Evolutionary conservation across 2,329 filamentous ascomycete genomes (phyloP).

Genomic region (Trichophyton verrucosum): DNA sequence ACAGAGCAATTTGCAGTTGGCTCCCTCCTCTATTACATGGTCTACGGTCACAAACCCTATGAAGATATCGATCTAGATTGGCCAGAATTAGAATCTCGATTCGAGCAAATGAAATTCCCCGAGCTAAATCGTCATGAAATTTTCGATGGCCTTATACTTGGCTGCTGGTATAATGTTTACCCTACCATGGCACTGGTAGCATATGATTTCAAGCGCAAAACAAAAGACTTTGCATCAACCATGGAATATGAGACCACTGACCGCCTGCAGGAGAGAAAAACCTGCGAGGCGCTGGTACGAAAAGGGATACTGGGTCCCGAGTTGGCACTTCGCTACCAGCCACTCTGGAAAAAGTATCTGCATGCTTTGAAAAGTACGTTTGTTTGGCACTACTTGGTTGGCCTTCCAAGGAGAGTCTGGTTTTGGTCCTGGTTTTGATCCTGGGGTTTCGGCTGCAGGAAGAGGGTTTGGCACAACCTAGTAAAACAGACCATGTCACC

Average conservation of each 20-base stretch:
- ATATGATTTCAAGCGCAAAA: slow-evolving; percentile 16
- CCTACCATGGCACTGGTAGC: slow-evolving; percentile 16
- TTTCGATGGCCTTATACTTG: slow-evolving; percentile 14
- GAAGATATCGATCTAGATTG: slow-evolving; percentile 1
- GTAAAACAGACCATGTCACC: too few relatives aligned
- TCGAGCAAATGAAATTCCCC: slow-evolving; percentile 13
- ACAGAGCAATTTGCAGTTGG: slow-evolving; percentile 16
- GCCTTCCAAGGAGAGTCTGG: background rate
- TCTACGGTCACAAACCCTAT: slow-evolving; percentile 15
- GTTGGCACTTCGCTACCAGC: slow-evolving; percentile 8
- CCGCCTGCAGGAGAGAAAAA: slow-evolving; percentile 3
- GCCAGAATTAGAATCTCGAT: slow-evolving; percentile 10
- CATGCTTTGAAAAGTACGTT: slow-evolving; percentile 1
- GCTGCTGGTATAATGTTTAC: slow-evolving; percentile 16
- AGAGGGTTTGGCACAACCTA: background rate
- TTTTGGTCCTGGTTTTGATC: background rate
- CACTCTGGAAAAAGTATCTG: slow-evolving; percentile 7
- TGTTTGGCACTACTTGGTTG: background rate
- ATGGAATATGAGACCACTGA: slow-evolving; percentile 11
- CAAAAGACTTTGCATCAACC: slow-evolving; percentile 8
- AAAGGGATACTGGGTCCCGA: slow-evolving; percentile 10
- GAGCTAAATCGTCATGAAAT: slow-evolving; percentile 13
- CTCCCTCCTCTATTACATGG: slow-evolving; percentile 16
- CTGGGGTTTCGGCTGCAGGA: background rate
- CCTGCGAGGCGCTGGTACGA: slow-evolving; percentile 8